Evolutionary conservation across 495 filamentous ascomycete species (phyloP).

Genomic region (Astrocystis sublimbata): DNA sequence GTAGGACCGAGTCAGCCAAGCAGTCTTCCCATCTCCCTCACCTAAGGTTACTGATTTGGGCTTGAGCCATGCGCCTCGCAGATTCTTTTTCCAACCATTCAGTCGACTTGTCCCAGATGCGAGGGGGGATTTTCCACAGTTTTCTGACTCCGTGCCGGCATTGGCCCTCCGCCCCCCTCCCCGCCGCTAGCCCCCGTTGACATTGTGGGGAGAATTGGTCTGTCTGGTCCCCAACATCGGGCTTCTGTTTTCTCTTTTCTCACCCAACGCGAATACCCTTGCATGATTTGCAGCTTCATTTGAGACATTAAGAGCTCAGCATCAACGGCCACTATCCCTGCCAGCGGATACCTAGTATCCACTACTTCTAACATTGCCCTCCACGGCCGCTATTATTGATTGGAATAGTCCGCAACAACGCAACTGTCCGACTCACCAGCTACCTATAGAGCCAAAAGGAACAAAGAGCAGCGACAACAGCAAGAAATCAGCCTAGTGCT

Average conservation of each 20-base stretch:
- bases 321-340: conserved; percentile 39
- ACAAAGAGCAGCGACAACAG: conserved; percentile 11
- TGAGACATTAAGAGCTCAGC: conserved; percentile 34
- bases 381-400: conserved; percentile 9
- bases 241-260: conserved; percentile 26
- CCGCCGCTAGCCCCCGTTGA: conserved; percentile 19
- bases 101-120: conserved; percentile 5
- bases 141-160: conserved; percentile 7
- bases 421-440: conserved; percentile 29
- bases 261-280: conserved; percentile 27
- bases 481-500: conserved; percentile 6
- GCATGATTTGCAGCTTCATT: conserved; percentile 38
- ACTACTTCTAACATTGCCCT: conserved; percentile 9
- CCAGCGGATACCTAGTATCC: conserved; percentile 16
- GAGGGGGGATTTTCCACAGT: conserved; percentile 1
- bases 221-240: conserved; percentile 15
- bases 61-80: conserved; percentile 9
- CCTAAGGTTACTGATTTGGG: conserved; percentile 20
- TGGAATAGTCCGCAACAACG: conserved; percentile 25
- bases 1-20: conserved; percentile 17
- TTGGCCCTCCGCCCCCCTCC: neutral
- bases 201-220: conserved; percentile 13
- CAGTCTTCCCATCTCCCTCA: conserved; percentile 17
- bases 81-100: conserved; percentile 16
- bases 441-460: conserved; percentile 14